These are phyloP conservation scores for Ophiocordyceps unilateralis DNA, from an alignment of 2,329 filamentous ascomycete genomes.

Conservation along the genomic window DNA sequence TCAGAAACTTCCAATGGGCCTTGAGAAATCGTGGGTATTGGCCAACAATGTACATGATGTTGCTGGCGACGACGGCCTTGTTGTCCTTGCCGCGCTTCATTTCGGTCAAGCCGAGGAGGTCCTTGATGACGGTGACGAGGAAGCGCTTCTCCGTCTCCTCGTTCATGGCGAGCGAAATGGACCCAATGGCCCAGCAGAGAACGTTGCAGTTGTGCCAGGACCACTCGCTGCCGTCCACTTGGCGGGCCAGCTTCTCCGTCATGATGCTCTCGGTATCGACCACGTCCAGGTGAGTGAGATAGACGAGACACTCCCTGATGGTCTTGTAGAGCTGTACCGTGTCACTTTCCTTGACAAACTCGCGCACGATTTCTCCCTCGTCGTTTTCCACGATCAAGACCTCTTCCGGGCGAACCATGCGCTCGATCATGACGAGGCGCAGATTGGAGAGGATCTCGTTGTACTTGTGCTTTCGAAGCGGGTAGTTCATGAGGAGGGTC, in stretches of 20 bases:
- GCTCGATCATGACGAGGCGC: slow-evolving; percentile 97
- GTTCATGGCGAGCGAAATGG: slow-evolving; percentile 97
- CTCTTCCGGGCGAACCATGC: slow-evolving; percentile 97
- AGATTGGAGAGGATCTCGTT: slow-evolving; percentile 85
- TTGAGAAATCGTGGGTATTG: slow-evolving; percentile 97
- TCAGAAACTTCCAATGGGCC: slow-evolving; percentile 98
- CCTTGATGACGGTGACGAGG: slow-evolving; percentile 96
- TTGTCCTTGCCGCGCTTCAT: slow-evolving; percentile 99
- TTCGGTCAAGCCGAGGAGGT: slow-evolving; percentile 86
- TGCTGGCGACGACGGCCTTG: slow-evolving; percentile 96
- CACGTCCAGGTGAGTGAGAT: slow-evolving; percentile 92
- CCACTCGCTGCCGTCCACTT: slow-evolving; percentile 93
- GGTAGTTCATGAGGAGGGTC: slow-evolving; percentile 70
- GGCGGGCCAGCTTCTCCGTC: slow-evolving; percentile 91
- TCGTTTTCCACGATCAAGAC: slow-evolving; percentile 99
- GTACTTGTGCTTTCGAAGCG: slow-evolving; percentile 95
- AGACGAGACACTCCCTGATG: slow-evolving; percentile 89
- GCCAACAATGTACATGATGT: slow-evolving; percentile 99
- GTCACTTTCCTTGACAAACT: slow-evolving; percentile 98
- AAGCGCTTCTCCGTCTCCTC: slow-evolving; percentile 98
- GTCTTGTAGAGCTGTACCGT: slow-evolving; percentile 99
- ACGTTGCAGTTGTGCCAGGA: slow-evolving; percentile 99
- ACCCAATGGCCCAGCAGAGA: slow-evolving; percentile 97
- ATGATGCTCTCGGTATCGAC: slow-evolving; percentile 97
- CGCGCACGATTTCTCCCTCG: slow-evolving; percentile 94